A percentile compares a stretch with the other conserved stretches of the same genome.
phyloP scores from a whole-genome alignment of 2,329 filamentous ascomycete genomes.

The Aspergillus sojae region DNA sequence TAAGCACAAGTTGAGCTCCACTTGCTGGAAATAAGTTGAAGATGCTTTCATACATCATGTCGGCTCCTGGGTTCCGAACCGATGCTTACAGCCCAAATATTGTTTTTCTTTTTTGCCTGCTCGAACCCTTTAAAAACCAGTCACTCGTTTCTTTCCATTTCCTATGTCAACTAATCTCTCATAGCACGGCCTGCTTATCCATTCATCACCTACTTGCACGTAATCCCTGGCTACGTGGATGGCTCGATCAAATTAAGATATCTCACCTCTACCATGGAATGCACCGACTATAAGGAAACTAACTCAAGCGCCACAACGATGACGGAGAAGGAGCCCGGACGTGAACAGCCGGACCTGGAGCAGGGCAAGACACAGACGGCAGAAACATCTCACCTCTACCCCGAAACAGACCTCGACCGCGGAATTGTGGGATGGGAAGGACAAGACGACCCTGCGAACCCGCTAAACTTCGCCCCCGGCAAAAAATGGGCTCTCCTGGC shows the following conservation, averaged over 20 bases:
- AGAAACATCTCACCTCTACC: slow-evolving; percentile 28
- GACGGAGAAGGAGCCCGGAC: background rate
- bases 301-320: background rate
- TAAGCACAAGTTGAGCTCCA: background rate
- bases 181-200: background rate
- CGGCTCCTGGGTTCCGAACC: background rate
- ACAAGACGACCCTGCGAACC: slow-evolving; percentile 60
- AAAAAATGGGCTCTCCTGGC: slow-evolving; percentile 31
- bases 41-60: background rate
- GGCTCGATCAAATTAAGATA: background rate
- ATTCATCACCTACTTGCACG: background rate
- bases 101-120: background rate
- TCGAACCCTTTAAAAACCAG: background rate
- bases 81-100: background rate
- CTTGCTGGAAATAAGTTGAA: background rate
- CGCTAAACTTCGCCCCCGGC: slow-evolving; percentile 53
- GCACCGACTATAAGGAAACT: background rate
- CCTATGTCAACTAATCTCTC: background rate
- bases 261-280: background rate
- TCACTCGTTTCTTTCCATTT: background rate
- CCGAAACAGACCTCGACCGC: slow-evolving; percentile 53
- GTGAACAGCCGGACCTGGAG: background rate
- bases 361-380: background rate
- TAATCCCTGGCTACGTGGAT: background rate
- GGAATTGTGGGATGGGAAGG: slow-evolving; percentile 64